These are phyloP conservation scores for Aureobasidium sp. DNA, from an alignment of 2,329 filamentous ascomycete genomes.

Conservation along the genomic window DNA sequence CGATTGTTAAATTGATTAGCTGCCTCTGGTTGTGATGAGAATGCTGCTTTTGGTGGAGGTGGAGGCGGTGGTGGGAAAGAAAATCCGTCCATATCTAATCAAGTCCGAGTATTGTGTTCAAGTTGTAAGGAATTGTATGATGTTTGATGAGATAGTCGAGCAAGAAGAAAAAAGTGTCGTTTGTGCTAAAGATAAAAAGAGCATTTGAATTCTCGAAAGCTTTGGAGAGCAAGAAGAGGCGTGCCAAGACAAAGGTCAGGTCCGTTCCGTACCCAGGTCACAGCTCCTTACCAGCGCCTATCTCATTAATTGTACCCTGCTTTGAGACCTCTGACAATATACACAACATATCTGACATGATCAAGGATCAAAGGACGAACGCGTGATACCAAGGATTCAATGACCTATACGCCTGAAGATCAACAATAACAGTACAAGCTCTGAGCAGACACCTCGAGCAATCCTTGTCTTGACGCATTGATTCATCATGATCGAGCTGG, in stretches of 20 bases:
- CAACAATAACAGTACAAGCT: not conserved
- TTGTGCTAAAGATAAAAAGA: slow-evolving; percentile 1
- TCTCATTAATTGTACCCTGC: slow-evolving; percentile 3
- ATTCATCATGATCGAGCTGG: slow-evolving; percentile 70
- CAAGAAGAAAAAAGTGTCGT: not conserved
- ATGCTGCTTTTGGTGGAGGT: slow-evolving; percentile 36
- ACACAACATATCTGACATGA: not conserved
- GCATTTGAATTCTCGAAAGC: slow-evolving; percentile 2
- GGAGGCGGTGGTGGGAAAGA: slow-evolving; percentile 57
- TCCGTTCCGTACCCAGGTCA: not conserved
- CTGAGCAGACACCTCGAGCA: not conserved
- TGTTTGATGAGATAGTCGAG: too few species aligned
- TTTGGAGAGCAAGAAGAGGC: not conserved
- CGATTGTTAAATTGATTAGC: slow-evolving; percentile 31
- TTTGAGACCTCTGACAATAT: slow-evolving; percentile 2
- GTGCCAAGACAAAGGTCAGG: too few species aligned
- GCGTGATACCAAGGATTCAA: not conserved
- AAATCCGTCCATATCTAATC: slow-evolving; percentile 33
- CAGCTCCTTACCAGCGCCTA: not conserved
- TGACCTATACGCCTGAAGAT: not conserved
- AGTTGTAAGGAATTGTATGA: not conserved
- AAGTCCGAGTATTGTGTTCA: not conserved
- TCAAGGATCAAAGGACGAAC: not conserved
- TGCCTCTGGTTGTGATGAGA: slow-evolving; percentile 17
- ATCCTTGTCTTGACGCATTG: not conserved